phyloP scores from a whole-genome alignment of 805 yeast genomes.

The Metschnikowia reukaufii region DNA sequence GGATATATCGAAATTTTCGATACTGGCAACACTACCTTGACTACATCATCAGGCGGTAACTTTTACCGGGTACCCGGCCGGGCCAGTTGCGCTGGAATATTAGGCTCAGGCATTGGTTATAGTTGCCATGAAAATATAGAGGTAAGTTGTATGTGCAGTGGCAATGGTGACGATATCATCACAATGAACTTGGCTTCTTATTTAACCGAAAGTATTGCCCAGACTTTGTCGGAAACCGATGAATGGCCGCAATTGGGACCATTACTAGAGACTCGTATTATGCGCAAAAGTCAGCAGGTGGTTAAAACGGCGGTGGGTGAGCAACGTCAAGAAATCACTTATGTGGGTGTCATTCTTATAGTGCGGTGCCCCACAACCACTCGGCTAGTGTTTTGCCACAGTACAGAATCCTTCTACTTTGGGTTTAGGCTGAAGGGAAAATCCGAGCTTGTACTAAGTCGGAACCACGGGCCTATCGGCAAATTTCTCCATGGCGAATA shows the following conservation, averaged over 20 bases:
- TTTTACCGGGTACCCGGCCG: conserved; percentile 50
- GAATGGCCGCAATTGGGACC: conserved; percentile 22
- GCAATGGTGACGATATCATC: conserved; percentile 58
- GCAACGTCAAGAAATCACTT: conserved; percentile 18
- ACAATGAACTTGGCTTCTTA: conserved; percentile 39
- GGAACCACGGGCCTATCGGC: conserved; percentile 7
- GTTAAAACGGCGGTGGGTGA: conserved; percentile 16
- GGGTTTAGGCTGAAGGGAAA: conserved; percentile 20
- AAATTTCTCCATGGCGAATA: conserved; percentile 20
- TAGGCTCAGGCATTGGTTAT: conserved; percentile 45
- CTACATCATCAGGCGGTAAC: conserved; percentile 56
- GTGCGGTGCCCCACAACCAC: conserved; percentile 1
- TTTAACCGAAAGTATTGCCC: conserved; percentile 20
- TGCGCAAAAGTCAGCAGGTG: conserved; percentile 10
- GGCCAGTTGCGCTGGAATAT: conserved; percentile 53
- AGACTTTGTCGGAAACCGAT: conserved; percentile 9
- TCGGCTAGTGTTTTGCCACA: conserved; percentile 20
- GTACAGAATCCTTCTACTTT: conserved; percentile 24
- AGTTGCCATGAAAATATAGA: conserved; percentile 18
- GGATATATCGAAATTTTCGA: conserved; percentile 35
- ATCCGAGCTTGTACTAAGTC: conserved; percentile 20
- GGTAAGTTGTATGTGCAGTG: conserved; percentile 46
- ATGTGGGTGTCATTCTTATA: conserved; percentile 34
- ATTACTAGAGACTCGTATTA: conserved; percentile 20
- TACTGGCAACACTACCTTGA: conserved; percentile 16